Conservation (phyloP, 208 protist species). For the Angomonas ambiguus region DNA sequence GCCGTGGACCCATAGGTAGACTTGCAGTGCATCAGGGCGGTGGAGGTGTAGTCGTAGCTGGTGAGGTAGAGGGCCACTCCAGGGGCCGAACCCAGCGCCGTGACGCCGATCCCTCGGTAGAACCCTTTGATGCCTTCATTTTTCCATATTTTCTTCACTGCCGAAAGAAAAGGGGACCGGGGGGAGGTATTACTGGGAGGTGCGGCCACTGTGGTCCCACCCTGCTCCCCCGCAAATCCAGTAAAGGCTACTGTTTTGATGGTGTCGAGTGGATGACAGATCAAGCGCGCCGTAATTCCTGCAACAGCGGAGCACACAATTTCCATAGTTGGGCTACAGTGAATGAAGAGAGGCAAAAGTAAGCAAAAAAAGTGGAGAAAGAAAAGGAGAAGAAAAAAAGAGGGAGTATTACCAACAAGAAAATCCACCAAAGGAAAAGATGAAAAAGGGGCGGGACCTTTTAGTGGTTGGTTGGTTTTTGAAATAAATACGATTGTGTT, state of each 20-base stretch:
- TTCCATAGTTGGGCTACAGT: not conserved
- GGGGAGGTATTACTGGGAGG: not conserved
- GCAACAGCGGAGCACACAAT: constrained; percentile 32
- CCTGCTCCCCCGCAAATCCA: constrained; percentile 39
- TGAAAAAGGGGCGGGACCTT: too few relatives aligned
- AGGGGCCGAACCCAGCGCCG: constrained; percentile 63
- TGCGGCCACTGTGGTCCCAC: not conserved
- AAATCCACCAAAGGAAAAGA: constrained; percentile 7
- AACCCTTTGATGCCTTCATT: constrained; percentile 65
- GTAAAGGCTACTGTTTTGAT: constrained; percentile 80
- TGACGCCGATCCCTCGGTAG: constrained; percentile 78
- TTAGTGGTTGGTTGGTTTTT: too few relatives aligned
- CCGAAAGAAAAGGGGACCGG: constrained; percentile 12
- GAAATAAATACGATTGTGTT: too few relatives aligned
- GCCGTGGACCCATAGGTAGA: not conserved
- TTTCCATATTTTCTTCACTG: constrained; percentile 30
- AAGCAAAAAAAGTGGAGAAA: constrained; percentile 9
- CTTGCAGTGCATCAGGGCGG: not conserved
- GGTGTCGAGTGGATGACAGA: constrained; percentile 83
- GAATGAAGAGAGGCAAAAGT: constrained; percentile 13
- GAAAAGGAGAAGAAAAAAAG: not conserved
- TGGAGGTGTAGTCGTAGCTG: constrained; percentile 42
- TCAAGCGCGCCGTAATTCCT: constrained; percentile 46
- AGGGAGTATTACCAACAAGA: constrained; percentile 9
- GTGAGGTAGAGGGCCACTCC: constrained; percentile 75